Evolutionary conservation across 2,329 filamentous ascomycete genomes (phyloP).

Genomic region (Pestalotiopsis sp.): DNA sequence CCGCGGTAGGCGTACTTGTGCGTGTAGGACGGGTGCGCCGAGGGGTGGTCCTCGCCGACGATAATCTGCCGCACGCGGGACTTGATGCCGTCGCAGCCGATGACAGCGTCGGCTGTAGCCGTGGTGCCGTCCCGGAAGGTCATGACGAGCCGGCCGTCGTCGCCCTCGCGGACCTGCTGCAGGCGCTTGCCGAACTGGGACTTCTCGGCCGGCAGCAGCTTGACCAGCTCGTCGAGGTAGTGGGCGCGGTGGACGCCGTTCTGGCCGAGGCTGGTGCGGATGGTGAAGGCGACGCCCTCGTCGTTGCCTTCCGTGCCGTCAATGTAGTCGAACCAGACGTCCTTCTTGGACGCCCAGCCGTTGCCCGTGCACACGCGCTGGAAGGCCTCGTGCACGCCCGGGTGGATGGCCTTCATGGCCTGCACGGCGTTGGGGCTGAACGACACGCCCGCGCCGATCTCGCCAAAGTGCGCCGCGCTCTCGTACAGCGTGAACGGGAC

Average conservation of each 20-base stretch:
- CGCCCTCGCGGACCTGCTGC: constrained; percentile 28
- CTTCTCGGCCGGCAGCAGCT: constrained; percentile 36
- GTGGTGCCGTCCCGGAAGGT: constrained; percentile 43
- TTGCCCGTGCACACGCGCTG: constrained; percentile 15
- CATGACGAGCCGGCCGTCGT: constrained; percentile 23
- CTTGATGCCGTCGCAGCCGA: constrained; percentile 70
- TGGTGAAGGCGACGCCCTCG: constrained; percentile 1
- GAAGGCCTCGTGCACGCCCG: constrained; percentile 29
- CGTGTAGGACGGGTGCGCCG: constrained; percentile 34
- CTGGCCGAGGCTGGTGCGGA: constrained; percentile 2
- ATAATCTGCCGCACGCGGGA: constrained; percentile 55
- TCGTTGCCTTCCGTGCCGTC: constrained; percentile 13
- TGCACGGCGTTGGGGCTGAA: constrained; percentile 37
- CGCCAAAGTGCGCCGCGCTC: constrained; percentile 33
- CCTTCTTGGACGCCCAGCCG: constrained; percentile 10
- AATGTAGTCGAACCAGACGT: constrained; percentile 17
- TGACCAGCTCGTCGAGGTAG: constrained; percentile 42
- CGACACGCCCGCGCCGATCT: constrained; percentile 41
- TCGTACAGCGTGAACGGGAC: constrained; percentile 40
- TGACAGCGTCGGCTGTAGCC: constrained; percentile 42
- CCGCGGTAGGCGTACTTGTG: constrained; percentile 53
- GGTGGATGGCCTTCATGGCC: constrained; percentile 34
- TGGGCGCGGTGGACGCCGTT: constrained; percentile 39
- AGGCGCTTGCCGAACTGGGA: constrained; percentile 39
- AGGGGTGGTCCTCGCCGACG: constrained; percentile 39